Base-by-base conservation (phyloP, 2,329 filamentous ascomycete species). In the Phoma sp. region DNA sequence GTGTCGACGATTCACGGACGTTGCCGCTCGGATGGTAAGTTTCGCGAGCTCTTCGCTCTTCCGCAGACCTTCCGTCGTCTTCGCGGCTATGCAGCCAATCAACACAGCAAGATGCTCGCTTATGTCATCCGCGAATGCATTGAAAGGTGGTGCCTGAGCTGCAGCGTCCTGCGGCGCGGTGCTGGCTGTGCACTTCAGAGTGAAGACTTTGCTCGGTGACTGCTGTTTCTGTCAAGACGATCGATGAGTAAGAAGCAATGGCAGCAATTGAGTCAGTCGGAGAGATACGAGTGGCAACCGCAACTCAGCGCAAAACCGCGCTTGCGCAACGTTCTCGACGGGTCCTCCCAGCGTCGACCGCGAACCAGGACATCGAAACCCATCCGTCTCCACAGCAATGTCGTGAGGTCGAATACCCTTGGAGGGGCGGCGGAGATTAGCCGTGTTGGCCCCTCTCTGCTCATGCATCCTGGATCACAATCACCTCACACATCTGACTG, bases 21-120 rank as follows among this genome's bases (percentile, higher is more conserved):
- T 43, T 54, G 51, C 51, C 51, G 51, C 33, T 39, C 51, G 51
- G 51, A 54, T 48, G 51, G 51, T 54, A 54, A 21, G 51, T 54
- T 45, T 54, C 45, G 51, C 51, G 51, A 54, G 45, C 20, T 29
- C 20, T 32, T 43, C 51, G 45, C 20, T 29, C 20, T 32, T 43
- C 51, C 50, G 50, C 26, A 28, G 15, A 7, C 38, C 28, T 45
- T 38, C 51, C 43, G 33, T 43, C 33, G 15, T 14, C 4, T 32
- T 30, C 45, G 51, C 51, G 51, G 39, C 51, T 54, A 46, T 30
- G 9, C 38, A 46, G 39, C 51, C 38, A 49, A 54, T 54, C 39
- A 48, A 14, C 29, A 9, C 17, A 9, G 15, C 9, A 3, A 17
- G 2, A 20, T 7, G 7, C 14, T 46, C 45, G 51, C 40, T 40